Conservation (phyloP, 768 basidiomycete genomes). For the Clitopilus hobsonii region DNA sequence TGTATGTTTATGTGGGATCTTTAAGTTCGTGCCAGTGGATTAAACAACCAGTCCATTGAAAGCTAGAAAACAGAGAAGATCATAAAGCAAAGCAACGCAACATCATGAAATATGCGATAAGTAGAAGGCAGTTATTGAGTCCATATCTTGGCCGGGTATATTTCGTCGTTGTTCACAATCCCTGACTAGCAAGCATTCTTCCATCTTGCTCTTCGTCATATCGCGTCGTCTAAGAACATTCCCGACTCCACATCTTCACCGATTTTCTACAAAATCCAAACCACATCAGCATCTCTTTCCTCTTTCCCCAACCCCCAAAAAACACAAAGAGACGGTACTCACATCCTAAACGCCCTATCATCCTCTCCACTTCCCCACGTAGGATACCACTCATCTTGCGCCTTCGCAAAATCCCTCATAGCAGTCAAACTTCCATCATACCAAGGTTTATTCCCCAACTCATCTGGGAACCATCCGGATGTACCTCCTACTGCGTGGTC, state of each 20-base stretch:
- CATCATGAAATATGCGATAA: too few species aligned
- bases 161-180: neutral
- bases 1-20: too few species aligned
- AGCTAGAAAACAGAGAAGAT: too few species aligned
- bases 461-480: slow-evolving; percentile 87
- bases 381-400: slow-evolving; percentile 56
- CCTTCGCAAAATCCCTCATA: slow-evolving; percentile 64
- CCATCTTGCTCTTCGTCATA: neutral
- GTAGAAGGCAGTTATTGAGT: too few species aligned
- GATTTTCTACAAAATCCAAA: slow-evolving; percentile 9
- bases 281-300: neutral
- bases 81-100: neutral
- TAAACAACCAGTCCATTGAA: too few species aligned
- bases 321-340: slow-evolving; percentile 19
- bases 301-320: slow-evolving; percentile 1
- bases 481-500: slow-evolving; percentile 78
- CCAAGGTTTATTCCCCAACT: slow-evolving; percentile 72
- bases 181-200: too few species aligned
- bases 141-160: neutral
- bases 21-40: too few species aligned
- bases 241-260: slow-evolving; percentile 20
- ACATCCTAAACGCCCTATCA: slow-evolving; percentile 70
- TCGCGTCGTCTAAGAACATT: slow-evolving; percentile 26
- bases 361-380: slow-evolving; percentile 64
- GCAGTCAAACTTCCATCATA: slow-evolving; percentile 60